A percentile compares a stretch with the other conserved stretches of the same genome.
Conservation (phyloP, 768 basidiomycete species). For the Pulveroboletus sp. region DNA sequence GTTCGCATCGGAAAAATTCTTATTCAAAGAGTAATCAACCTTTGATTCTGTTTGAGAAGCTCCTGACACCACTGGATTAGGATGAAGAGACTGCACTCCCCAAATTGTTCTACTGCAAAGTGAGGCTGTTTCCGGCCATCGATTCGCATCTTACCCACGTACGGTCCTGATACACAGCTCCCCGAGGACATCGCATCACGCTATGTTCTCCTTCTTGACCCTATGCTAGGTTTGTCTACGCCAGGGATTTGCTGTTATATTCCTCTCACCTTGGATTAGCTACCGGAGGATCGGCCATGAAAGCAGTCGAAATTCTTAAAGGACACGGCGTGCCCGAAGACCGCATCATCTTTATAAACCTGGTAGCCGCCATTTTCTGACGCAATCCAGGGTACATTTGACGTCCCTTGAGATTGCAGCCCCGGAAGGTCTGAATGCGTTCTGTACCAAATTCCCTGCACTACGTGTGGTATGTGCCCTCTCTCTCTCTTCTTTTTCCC, state of each 20-base stretch:
- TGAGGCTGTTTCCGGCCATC: slow-evolving; percentile 20
- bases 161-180: slow-evolving; percentile 43
- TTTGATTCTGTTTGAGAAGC: neutral
- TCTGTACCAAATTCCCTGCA: slow-evolving; percentile 70
- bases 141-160: neutral
- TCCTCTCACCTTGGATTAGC: slow-evolving; percentile 38
- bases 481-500: neutral
- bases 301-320: slow-evolving; percentile 91
- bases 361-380: slow-evolving; percentile 42
- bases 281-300: slow-evolving; percentile 96
- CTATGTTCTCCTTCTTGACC: slow-evolving; percentile 92
- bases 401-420: slow-evolving; percentile 62
- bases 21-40: slow-evolving; percentile 80
- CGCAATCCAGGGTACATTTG: neutral
- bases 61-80: slow-evolving; percentile 34
- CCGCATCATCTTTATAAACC: slow-evolving; percentile 89
- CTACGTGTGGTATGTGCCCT: slow-evolving; percentile 63
- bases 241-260: neutral
- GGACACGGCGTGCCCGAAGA: slow-evolving; percentile 92
- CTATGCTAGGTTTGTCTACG: slow-evolving; percentile 78
- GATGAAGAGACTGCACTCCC: slow-evolving; percentile 93
- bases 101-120: slow-evolving; percentile 90
- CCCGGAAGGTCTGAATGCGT: slow-evolving; percentile 82
- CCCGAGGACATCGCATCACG: slow-evolving; percentile 89
- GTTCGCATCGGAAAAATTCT: slow-evolving; percentile 97